Base-by-base conservation (phyloP, 2,329 filamentous ascomycete genomes). In the Colletotrichum sp. region DNA sequence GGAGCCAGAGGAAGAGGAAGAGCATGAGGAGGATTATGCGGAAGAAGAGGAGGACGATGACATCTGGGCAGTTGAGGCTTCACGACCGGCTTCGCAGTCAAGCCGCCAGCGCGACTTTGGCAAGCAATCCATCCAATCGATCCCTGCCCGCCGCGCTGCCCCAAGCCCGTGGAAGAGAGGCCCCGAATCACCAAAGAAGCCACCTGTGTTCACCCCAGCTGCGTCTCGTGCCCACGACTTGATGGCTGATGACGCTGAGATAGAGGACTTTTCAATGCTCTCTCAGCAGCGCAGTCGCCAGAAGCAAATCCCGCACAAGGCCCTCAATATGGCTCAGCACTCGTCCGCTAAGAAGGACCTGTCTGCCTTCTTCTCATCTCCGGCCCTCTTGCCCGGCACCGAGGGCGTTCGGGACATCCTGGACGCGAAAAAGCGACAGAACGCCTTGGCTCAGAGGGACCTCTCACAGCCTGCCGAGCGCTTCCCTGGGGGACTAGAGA, bases 51-150 rank as follows among this genome's bases (percentile, higher is more conserved):
- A 85, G 28, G 87, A 88, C 21, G 87, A 64, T 38, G 61, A 92
- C 77, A 86, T 92, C 13, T 92, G 90, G 90, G 90, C 89, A 36
- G 79, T 91, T 28, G 91, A 92, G 79, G 90, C 90, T 13, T 85
- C 87, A 69, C 87, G 90, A 15, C 83, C 82, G 26, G 67, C 78
- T 38, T 72, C 65, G 61, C 58, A 76, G 48, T 60, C 77, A 34
- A 18, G 43, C 48, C 79, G 78, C n/a, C 80, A 83, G 28, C 81
- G 81, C 57, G 79, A 82, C 2, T 84, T 84, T 52, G 81, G 80
- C 26, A 82, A 78, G 63, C 81, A 74, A 32, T 77, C 79, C 12
- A 75, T 80, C 5, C 78, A 78, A n/a, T 70, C 69, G 16, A 43
- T 55, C 10, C 48, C 71, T 7, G 26, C 43, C 15, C 80, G 77